Evolutionary conservation across 2,329 filamentous ascomycete genomes (phyloP).

Genomic region (Mariannaea sp.): DNA sequence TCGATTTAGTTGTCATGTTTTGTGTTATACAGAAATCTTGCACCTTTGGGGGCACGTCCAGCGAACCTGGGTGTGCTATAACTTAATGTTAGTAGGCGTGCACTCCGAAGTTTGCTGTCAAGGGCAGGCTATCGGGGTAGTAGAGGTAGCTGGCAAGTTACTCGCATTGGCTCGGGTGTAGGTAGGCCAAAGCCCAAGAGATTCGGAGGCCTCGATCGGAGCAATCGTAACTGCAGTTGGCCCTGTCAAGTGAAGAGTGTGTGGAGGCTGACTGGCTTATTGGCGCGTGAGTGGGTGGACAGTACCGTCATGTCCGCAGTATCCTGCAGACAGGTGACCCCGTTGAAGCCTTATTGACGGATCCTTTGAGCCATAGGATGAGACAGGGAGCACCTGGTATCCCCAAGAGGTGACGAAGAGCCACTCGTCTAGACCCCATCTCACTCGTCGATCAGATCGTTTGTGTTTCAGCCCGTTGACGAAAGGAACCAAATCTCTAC

Average conservation of each 20-base stretch:
- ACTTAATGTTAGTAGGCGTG: no score
- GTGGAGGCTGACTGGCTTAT: no score
- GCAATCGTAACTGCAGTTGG: neutral
- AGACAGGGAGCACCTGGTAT: no score
- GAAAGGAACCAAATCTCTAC: constrained; percentile 4
- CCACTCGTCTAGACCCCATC: no score
- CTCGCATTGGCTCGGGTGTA: neutral
- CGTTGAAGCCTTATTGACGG: neutral
- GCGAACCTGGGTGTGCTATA: no score
- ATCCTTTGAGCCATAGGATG: neutral
- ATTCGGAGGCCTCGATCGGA: constrained; percentile 14
- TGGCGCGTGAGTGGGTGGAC: neutral
- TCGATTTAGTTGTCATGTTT: no score
- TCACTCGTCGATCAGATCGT: constrained; percentile 11
- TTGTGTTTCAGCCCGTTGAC: neutral
- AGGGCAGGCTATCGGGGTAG: no score
- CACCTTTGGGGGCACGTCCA: no score
- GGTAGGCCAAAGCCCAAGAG: neutral
- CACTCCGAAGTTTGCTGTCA: no score
- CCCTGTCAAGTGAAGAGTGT: neutral
- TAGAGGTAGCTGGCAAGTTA: no score
- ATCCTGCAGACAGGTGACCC: constrained; percentile 16
- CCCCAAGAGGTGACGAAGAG: no score
- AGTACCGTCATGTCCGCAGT: constrained; percentile 20
- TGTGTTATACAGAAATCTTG: no score